These are phyloP conservation scores for Corylus heterophylla DNA, from an alignment of 306 rosid genomes.

Conservation along the genomic window DNA sequence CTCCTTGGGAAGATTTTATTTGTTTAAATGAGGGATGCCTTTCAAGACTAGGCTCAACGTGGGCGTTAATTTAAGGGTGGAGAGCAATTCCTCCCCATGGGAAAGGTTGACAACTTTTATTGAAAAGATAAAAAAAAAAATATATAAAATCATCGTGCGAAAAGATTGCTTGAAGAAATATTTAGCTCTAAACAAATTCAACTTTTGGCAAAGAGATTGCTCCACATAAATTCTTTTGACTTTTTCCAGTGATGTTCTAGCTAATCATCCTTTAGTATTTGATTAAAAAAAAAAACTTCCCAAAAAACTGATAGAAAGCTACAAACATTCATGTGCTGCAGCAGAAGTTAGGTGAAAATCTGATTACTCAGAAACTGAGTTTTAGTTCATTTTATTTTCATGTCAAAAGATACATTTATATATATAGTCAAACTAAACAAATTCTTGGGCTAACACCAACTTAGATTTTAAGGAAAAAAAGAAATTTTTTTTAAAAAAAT, in stretches of 20 bases:
- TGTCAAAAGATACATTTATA: background rate
- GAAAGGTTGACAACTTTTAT: too few species aligned
- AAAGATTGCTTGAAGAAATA: background rate
- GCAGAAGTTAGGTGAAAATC: background rate
- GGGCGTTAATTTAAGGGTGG: too few species aligned
- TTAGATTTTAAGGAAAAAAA: background rate
- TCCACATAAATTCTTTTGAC: background rate
- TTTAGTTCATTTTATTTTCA: background rate
- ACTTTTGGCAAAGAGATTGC: background rate
- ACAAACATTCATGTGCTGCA: background rate
- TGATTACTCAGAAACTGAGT: background rate
- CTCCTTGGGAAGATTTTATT: too few species aligned
- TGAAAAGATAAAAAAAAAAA: too few species aligned
- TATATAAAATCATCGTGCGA: background rate
- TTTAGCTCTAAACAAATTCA: background rate
- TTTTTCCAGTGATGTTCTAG: background rate
- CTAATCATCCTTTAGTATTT: background rate
- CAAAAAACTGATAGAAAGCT: background rate
- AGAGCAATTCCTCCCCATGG: too few species aligned
- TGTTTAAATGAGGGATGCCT: too few species aligned
- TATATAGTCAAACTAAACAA: background rate
- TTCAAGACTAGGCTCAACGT: too few species aligned
- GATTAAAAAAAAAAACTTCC: background rate
- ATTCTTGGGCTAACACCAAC: background rate
- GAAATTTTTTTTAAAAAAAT: too few species aligned